Conservation (phyloP, 805 yeast genomes). For the Saccharomycopsis oosterbeekiorum region DNA sequence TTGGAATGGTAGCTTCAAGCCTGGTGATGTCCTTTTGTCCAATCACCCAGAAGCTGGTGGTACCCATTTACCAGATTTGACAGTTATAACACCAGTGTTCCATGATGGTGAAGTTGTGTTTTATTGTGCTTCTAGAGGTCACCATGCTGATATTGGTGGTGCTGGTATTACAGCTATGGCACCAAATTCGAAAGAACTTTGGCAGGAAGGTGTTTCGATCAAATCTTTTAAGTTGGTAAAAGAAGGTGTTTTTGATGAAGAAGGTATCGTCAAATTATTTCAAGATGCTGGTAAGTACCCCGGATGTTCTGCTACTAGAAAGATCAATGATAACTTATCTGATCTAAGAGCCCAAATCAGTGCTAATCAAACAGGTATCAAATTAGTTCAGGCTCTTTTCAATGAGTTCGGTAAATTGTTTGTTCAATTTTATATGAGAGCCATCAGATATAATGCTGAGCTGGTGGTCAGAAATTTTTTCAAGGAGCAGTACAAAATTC, state of each 20-base stretch:
- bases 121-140: conserved; percentile 50
- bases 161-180: conserved; percentile 26
- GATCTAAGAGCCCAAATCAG: conserved; percentile 41
- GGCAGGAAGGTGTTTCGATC: conserved; percentile 48
- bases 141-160: conserved; percentile 58
- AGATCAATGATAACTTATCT: conserved; percentile 42
- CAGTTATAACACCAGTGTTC: conserved; percentile 49
- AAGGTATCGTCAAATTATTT: conserved; percentile 36
- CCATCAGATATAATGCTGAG: conserved; percentile 38
- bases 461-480: conserved; percentile 32
- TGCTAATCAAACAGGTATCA: conserved; percentile 44
- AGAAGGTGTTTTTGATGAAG: conserved; percentile 43
- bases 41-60: conserved; percentile 38
- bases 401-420: conserved; percentile 34
- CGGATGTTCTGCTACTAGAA: conserved; percentile 48
- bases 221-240: conserved; percentile 41
- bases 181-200: conserved; percentile 42
- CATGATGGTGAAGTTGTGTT: conserved; percentile 34
- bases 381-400: conserved; percentile 33
- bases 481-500: conserved; percentile 33
- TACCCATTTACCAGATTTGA: conserved; percentile 42
- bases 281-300: conserved; percentile 39
- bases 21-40: conserved; percentile 36
- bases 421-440: conserved; percentile 38
- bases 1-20: conserved; percentile 31